Evolutionary conservation across 257 asterid species (phyloP).

Genomic region (Ocimum tenuiflorum): DNA sequence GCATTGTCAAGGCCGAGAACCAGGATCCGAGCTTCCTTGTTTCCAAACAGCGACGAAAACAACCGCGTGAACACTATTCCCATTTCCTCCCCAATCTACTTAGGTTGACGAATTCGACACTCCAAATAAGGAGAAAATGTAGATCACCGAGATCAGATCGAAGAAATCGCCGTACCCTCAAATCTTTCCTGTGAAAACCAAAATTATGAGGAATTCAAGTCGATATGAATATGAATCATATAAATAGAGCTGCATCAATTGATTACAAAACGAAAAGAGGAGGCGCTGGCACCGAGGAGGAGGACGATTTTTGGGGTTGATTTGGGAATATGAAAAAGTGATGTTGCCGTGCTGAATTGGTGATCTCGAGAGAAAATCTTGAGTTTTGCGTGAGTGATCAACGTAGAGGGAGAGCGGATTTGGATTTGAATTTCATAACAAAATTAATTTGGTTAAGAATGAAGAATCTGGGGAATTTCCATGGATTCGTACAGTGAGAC

Average conservation of each 20-base stretch:
- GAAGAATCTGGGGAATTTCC: slow-evolving; percentile 9
- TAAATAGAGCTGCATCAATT: not conserved
- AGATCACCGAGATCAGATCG: slow-evolving; percentile 32
- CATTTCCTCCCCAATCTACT: slow-evolving; percentile 32
- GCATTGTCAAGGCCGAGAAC: slow-evolving; percentile 97
- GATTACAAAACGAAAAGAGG: slow-evolving; percentile 20
- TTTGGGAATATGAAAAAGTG: not conserved
- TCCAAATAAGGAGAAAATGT: not conserved
- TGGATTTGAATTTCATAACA: too few species aligned
- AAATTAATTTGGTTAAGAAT: not conserved
- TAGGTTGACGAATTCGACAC: slow-evolving; percentile 7
- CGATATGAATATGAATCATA: not conserved
- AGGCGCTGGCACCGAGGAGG: slow-evolving; percentile 15
- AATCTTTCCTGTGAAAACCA: slow-evolving; percentile 23
- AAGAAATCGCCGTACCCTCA: slow-evolving; percentile 23
- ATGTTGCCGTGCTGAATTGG: slow-evolving; percentile 5
- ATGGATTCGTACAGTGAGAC: too few species aligned
- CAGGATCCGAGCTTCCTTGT: slow-evolving; percentile 95
- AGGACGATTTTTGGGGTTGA: not conserved
- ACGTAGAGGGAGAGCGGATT: not conserved
- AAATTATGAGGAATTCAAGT: not conserved
- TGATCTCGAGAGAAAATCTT: not conserved
- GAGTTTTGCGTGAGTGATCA: slow-evolving; percentile 8
- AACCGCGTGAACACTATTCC: slow-evolving; percentile 76
- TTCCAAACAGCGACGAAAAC: slow-evolving; percentile 79